Base-by-base conservation (phyloP, 345 rosid species). In the Eucalyptus curtisii region DNA sequence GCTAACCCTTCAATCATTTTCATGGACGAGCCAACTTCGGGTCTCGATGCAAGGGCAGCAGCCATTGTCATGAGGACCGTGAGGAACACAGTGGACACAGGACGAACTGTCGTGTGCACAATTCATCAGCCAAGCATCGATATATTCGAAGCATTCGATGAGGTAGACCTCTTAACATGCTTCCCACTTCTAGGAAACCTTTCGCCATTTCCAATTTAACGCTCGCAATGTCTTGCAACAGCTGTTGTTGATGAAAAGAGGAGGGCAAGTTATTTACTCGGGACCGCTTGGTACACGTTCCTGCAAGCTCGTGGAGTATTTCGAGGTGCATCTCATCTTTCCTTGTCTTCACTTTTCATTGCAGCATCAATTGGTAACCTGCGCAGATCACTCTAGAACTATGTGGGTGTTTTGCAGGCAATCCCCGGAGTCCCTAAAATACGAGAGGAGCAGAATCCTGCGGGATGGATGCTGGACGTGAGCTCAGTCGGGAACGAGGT, bases 111-210 rank as follows among this genome's bases (percentile, higher is more conserved):
- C 87, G 94, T 94, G 42, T 94, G 95, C 91, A 94, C 95, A 57
- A 94, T 93, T 84, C 95, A 94, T 85, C 95, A 92, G 91, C 95
- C 95, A 66, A 93, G 95, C 89, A 94, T 93, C 33, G 95, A 93
- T 80, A 93, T 94, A 84, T 94, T 94, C 33, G 95, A 94, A 90
- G 95, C 95, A 71, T 94, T 94, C 22, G 95, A 94, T 33, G 94
- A 94, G 90, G 92, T 91, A 88, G 14, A 40, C 52, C 37, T 12
- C 50, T 40, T 76, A 76, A 76, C 22, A 40, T 5, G 15, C 84
- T 37, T 40, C 47, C 47, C 47, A 20, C 27, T 40, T 76, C 84
- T 11, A 37, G 47, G 84, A 42, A 20, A 40, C 84, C 13, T 76
- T 37, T 42, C 14, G 8, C 30, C 20, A 11, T 76, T 59, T 66